These are phyloP conservation scores for Mucor irregularis DNA, from an alignment of 371 early-diverging fungal genomes.

Conservation along the genomic window DNA sequence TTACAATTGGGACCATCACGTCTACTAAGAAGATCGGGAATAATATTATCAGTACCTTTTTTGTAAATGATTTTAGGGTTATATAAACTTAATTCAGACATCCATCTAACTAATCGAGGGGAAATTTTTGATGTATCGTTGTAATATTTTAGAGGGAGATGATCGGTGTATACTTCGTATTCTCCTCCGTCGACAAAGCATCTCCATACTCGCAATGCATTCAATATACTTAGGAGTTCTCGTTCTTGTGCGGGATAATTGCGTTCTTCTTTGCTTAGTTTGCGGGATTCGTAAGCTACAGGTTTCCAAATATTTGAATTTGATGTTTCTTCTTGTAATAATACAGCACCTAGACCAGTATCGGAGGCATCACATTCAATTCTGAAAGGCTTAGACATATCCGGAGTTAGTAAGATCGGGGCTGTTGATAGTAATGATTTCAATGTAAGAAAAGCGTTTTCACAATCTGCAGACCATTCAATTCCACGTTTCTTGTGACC, in stretches of 20 bases:
- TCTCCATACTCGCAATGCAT: slow-evolving; percentile 29
- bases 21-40: slow-evolving; percentile 17
- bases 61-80: slow-evolving; percentile 32
- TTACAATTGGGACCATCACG: slow-evolving; percentile 11
- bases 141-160: slow-evolving; percentile 24
- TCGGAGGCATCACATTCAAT: slow-evolving; percentile 40
- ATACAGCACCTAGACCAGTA: slow-evolving; percentile 25
- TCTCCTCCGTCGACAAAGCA: slow-evolving; percentile 22
- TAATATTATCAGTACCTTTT: slow-evolving; percentile 26
- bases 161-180: slow-evolving; percentile 22
- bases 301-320: slow-evolving; percentile 1
- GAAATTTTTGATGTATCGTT: not conserved
- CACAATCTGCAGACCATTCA: not conserved
- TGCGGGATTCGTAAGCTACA: slow-evolving; percentile 23
- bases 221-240: slow-evolving; percentile 32
- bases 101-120: slow-evolving; percentile 21
- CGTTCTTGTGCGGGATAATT: slow-evolving; percentile 35
- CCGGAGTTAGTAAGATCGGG: slow-evolving; percentile 16
- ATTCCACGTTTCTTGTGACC: slow-evolving; percentile 11
- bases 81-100: slow-evolving; percentile 29
- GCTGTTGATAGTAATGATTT: slow-evolving; percentile 4
- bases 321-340: slow-evolving; percentile 20
- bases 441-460: not conserved
- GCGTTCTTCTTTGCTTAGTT: slow-evolving; percentile 25
- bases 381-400: slow-evolving; percentile 21